phyloP scores from a whole-genome alignment of 164 flowering plant genomes.

The Taxillus chinensis region DNA sequence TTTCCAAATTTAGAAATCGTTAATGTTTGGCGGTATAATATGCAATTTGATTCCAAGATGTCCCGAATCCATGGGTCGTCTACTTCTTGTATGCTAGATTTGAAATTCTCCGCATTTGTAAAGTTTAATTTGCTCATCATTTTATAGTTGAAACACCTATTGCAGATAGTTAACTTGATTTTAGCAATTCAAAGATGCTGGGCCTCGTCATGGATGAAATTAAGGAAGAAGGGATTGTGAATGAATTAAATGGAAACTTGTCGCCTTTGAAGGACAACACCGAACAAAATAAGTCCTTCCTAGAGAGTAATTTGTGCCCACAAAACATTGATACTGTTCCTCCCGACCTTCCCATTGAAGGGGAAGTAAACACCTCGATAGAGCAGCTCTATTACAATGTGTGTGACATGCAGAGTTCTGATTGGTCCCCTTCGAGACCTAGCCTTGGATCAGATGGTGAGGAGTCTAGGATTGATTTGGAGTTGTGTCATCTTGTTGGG shows the following conservation, averaged over 20 bases:
- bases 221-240: slow-evolving; percentile 31
- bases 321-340: slow-evolving; percentile 22
- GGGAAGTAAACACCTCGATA: slow-evolving; percentile 51
- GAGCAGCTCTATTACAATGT: slow-evolving; percentile 75
- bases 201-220: slow-evolving; percentile 53
- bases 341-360: slow-evolving; percentile 22
- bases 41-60: neutral
- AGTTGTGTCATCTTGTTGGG: slow-evolving; percentile 74
- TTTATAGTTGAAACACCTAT: slow-evolving; percentile 3
- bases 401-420: slow-evolving; percentile 85
- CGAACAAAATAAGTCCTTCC: slow-evolving; percentile 15
- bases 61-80: too few relatives aligned
- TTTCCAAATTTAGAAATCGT: neutral
- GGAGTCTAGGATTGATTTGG: slow-evolving; percentile 82
- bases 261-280: slow-evolving; percentile 30
- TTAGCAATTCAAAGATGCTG: slow-evolving; percentile 41
- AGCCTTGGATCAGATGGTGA: slow-evolving; percentile 73
- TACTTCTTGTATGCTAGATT: neutral
- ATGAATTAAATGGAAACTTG: slow-evolving; percentile 31
- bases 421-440: slow-evolving; percentile 62
- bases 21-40: neutral
- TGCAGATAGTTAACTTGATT: slow-evolving; percentile 17
- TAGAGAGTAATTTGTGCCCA: slow-evolving; percentile 24
- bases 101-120: neutral
- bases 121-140: neutral